Evolutionary conservation across 495 filamentous ascomycete genomes (phyloP), one percentile per base, ranked within the genome.

Genomic region (Acidomyces sp.): DNA sequence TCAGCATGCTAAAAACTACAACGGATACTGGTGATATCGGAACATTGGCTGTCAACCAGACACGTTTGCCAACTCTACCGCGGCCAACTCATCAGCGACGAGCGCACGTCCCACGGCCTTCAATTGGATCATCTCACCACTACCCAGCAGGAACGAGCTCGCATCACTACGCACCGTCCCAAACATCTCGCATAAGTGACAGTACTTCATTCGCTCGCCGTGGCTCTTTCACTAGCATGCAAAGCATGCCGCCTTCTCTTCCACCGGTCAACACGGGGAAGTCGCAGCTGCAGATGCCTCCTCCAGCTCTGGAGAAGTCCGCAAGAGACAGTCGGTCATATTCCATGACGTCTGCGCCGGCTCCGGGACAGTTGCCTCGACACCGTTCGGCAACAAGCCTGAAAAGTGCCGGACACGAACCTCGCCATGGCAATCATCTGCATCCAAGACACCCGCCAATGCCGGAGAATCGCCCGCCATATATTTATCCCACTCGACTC

Each of bases 1-100:
- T 58, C 45, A 70, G 72, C 54, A 81, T 83, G 77, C 68, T 83
- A 29, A 80, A 69, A 54, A 81, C 70, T 6, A 76, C 68, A 0
- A 82, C 77, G 0, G 79, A 82, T 56, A 71, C 72, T 1, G 79
- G 77, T 12, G 74, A 80, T 39, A 72, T 82, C 34, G 77, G 72
- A 6, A 58, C 70, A 33, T 74, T 80, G 42, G 68, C 69, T 29
- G 71, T 71, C 46, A 63, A 63, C 44, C 66, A 70, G 4, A 54
- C 65, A 24, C 62, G 69, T 9, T 52, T 71, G 22, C 59, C 58
- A 2, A 45, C 41, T 11, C 39, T 53, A 22, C 52, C 54, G 5
- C 43, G 49, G 7, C 31, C 32, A 3, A 15, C 49, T 22, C 42
- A 55, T 36, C 56, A 54, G 22, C 43, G 56, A 15, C 34, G 46